Evolutionary conservation across 2,329 filamentous ascomycete species (phyloP).

Genomic region (Sodiomyces alkalinus): DNA sequence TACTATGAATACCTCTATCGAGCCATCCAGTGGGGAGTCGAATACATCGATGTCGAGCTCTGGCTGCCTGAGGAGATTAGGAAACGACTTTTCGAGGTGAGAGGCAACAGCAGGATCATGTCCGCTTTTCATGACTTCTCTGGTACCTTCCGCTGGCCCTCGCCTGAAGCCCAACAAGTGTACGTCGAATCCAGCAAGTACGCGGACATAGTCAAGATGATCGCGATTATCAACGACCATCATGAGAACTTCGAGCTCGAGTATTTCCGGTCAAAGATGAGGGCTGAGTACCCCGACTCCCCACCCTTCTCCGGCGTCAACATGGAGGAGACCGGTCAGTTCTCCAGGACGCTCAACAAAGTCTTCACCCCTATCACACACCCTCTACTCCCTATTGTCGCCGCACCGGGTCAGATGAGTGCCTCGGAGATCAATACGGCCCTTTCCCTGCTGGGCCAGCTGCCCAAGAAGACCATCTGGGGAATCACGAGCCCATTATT

Average conservation of each 20-base stretch:
- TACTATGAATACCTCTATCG: conserved; percentile 70
- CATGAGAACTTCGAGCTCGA: conserved; percentile 85
- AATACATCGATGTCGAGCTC: conserved; percentile 80
- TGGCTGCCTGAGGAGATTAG: conserved; percentile 72
- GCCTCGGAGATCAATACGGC: conserved; percentile 74
- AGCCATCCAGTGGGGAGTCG: conserved; percentile 77
- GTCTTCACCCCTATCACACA: conserved; percentile 84
- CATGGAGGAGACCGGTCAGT: conserved; percentile 75
- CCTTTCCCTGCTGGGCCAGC: conserved; percentile 62
- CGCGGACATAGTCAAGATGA: conserved; percentile 84
- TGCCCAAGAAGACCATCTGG: conserved; percentile 67
- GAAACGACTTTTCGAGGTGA: conserved; percentile 47
- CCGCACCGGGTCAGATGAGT: conserved; percentile 73
- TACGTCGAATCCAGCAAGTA: conserved; percentile 60
- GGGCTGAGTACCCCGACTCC: conserved; percentile 48
- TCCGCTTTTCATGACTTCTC: conserved; percentile 89
- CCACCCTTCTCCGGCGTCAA: conserved; percentile 73
- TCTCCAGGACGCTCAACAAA: conserved; percentile 70
- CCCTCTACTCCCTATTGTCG: conserved; percentile 67
- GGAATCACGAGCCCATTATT: conserved; percentile 59
- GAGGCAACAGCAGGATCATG: conserved; percentile 72
- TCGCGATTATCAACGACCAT: conserved; percentile 64
- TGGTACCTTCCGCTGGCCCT: conserved; percentile 71
- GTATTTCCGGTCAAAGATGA: conserved; percentile 70
- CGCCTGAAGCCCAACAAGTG: conserved; percentile 52